These are phyloP conservation scores for Phytophthora pseudosyringae DNA, from an alignment of 352 stramenopile species.

Conservation along the genomic window DNA sequence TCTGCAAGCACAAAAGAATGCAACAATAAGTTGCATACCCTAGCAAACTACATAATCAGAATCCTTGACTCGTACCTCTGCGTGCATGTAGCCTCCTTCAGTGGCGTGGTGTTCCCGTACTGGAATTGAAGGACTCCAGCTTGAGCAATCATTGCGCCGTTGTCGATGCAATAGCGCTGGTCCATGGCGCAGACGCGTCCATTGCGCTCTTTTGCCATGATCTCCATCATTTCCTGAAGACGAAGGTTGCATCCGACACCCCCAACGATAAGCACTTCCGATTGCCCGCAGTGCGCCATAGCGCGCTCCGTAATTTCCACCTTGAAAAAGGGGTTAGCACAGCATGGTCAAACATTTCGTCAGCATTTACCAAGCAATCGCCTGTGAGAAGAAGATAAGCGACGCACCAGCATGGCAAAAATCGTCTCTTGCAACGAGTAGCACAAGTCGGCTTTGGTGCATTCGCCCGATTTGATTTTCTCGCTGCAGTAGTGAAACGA, in stretches of 20 bases:
- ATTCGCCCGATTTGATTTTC: conserved; percentile 86
- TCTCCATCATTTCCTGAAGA: conserved; percentile 98
- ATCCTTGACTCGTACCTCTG: conserved; percentile 76
- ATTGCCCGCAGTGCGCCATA: conserved; percentile 98
- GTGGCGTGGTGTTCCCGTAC: conserved; percentile 89
- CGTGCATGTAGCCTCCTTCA: conserved; percentile 95
- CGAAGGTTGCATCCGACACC: conserved; percentile 97
- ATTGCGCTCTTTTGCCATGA: conserved; percentile 96
- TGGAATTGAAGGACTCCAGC: conserved; percentile 98
- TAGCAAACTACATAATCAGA: not conserved
- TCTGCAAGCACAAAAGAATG: conserved; percentile 34
- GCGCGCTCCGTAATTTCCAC: conserved; percentile 99
- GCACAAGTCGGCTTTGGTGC: conserved; percentile 97
- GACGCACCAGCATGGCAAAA: conserved; percentile 98
- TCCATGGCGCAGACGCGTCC: conserved; percentile 98
- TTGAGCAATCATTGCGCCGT: conserved; percentile 99
- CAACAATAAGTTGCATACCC: not conserved
- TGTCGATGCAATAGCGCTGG: conserved; percentile 99
- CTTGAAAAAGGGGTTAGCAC: conserved; percentile 27
- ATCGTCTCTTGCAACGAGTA: conserved; percentile 99
- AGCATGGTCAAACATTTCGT: conserved; percentile 6
- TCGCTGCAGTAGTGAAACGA: conserved; percentile 41
- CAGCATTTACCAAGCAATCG: not conserved
- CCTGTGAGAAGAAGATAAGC: not conserved
- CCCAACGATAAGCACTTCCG: conserved; percentile 98